Base-by-base conservation (phyloP, 1,139 yeast species). In the Candida sp. region DNA sequence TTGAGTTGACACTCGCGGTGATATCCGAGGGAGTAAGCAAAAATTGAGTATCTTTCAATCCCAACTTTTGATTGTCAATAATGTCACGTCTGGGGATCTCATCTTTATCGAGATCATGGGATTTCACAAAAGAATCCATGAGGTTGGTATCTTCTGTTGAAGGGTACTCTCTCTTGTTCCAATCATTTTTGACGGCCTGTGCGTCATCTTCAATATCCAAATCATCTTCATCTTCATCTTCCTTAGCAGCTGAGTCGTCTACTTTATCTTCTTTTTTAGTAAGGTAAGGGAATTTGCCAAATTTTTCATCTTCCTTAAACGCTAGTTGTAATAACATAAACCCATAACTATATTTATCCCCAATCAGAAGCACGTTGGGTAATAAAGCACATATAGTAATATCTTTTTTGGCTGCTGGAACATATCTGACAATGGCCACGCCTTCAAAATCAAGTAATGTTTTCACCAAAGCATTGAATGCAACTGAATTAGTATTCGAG, bases 241-340 rank as follows among this genome's bases (percentile, higher is more conserved):
- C 36, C 1, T 22, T 32, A 15, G 50, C 51, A 9, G 43, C 41
- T 3, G 33, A 36, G 5, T 22, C 33, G 4, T 37, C 33, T 8
- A 35, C 6, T 7, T 40, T 21, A 12, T 15, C 11, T n/a, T 33
- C 40, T 33, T 25, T 35, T 4, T 67, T 60, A 1, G 70, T 59
- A 39, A 87, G 60, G 21, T 67, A 65, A 0, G 87, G 84, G 51
- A 87, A 85, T 38, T 70, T 70, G n/a, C 86, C 81, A 11, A 77
- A 66, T 49, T 84, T 80, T 51, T 81, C 85, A 57, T 91, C 97
- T 52, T 89, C 96, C 30, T 77, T 75, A 61, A 79, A 87, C 1
- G 97, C 96, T n/a, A 90, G 58, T 36, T 83, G 68, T 5, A 66
- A 61, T 50, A 73, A 56, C 3, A 65, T 55, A 44, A 77, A 66